Conservation (phyloP, 2,329 filamentous ascomycete species). For the Diaporthe citrichinensis region DNA sequence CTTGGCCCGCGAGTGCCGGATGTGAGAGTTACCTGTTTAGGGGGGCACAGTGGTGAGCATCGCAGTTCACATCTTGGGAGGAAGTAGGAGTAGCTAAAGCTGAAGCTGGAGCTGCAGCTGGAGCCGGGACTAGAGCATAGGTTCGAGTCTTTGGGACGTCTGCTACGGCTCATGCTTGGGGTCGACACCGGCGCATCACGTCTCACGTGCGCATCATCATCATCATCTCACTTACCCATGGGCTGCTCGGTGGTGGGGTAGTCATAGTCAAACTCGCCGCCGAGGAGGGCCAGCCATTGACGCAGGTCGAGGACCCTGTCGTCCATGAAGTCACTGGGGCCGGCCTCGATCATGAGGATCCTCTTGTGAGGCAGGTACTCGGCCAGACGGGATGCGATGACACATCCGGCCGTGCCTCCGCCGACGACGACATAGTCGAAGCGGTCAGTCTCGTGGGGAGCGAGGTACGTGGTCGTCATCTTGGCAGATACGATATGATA, state of each 20-base stretch:
- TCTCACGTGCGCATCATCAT: background rate
- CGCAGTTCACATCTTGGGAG: background rate
- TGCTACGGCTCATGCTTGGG: background rate
- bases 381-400: slow-evolving; percentile 83
- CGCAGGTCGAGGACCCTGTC: slow-evolving; percentile 88
- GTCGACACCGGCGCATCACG: background rate
- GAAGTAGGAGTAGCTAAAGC: background rate
- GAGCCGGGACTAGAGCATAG: background rate
- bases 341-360: slow-evolving; percentile 87
- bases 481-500: slow-evolving; percentile 46
- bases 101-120: no score
- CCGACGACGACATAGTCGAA: slow-evolving; percentile 91
- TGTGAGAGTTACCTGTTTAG: slow-evolving; percentile 83
- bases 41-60: slow-evolving; percentile 36
- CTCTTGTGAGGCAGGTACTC: slow-evolving; percentile 87
- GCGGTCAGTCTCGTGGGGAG: slow-evolving; percentile 73
- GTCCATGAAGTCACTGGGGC: slow-evolving; percentile 90
- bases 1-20: slow-evolving; percentile 92
- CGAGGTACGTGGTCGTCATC: slow-evolving; percentile 79
- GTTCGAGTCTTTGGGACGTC: background rate
- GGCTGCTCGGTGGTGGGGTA: slow-evolving; percentile 92
- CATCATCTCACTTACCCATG: slow-evolving; percentile 65
- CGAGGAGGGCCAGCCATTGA: slow-evolving; percentile 87
- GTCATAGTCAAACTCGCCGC: slow-evolving; percentile 91
- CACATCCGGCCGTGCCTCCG: slow-evolving; percentile 88